Evolutionary conservation across 1,284 basidiomycete genomes (phyloP).

Genomic region (Coniferiporia sulphurascens): DNA sequence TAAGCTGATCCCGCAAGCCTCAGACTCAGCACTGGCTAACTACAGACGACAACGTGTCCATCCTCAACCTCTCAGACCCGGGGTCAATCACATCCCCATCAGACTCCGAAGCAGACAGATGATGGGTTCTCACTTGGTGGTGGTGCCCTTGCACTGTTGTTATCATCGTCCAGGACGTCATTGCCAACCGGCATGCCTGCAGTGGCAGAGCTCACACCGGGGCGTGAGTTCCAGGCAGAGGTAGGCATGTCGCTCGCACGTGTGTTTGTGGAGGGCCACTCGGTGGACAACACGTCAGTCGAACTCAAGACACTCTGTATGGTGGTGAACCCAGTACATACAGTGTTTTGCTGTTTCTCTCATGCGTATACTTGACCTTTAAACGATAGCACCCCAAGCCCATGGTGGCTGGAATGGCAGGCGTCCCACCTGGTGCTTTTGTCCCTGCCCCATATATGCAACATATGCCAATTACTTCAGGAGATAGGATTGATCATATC

Average conservation of each 20-base stretch:
- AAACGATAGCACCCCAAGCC: slow-evolving; percentile 35
- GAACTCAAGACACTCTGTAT: slow-evolving; percentile 92
- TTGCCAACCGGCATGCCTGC: slow-evolving; percentile 29
- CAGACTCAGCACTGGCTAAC: slow-evolving; percentile 1
- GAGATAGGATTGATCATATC: too few relatives aligned
- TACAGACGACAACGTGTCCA: slow-evolving; percentile 56
- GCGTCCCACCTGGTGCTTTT: slow-evolving; percentile 70
- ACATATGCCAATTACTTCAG: too few relatives aligned
- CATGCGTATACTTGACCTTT: slow-evolving; percentile 2
- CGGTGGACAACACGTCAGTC: slow-evolving; percentile 86
- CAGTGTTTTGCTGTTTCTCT: slow-evolving; percentile 8
- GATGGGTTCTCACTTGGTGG: slow-evolving; percentile 19
- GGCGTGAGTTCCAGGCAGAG: slow-evolving; percentile 73
- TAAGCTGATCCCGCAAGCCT: slow-evolving; percentile 28
- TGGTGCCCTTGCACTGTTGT: slow-evolving; percentile 32
- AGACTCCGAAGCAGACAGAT: slow-evolving; percentile 27
- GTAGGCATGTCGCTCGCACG: slow-evolving; percentile 80
- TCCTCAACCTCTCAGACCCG: slow-evolving; percentile 54
- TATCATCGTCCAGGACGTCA: slow-evolving; percentile 32
- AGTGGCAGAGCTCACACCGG: slow-evolving; percentile 34
- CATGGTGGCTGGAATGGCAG: slow-evolving; percentile 79
- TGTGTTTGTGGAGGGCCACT: slow-evolving; percentile 87
- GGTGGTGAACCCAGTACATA: slow-evolving; percentile 83
- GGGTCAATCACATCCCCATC: slow-evolving; percentile 44
- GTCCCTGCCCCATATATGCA: slow-evolving; percentile 77